These are phyloP conservation scores for Tulasnella sp. DNA, from an alignment of 768 basidiomycete species.

Conservation along the genomic window DNA sequence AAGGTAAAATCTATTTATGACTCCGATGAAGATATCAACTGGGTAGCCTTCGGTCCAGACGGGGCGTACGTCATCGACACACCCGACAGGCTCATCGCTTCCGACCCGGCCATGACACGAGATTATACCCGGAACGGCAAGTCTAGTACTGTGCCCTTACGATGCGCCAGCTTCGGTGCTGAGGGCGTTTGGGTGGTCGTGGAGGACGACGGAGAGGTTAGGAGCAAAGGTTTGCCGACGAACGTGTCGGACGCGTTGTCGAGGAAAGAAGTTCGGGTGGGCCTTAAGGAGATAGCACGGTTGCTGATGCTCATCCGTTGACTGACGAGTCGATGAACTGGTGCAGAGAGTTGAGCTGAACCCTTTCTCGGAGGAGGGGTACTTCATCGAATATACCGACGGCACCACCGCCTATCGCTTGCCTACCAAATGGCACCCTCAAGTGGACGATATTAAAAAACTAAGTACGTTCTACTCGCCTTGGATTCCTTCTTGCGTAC, in stretches of 20 bases:
- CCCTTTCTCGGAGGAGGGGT: background rate
- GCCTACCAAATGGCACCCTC: background rate
- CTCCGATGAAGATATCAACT: constrained; percentile 18
- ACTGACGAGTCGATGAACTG: background rate
- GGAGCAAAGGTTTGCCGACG: background rate
- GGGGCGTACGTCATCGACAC: constrained; percentile 18
- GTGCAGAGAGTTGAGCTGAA: constrained; percentile 13
- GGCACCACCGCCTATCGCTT: background rate
- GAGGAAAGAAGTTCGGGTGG: constrained; percentile 12
- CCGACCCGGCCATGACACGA: constrained; percentile 6
- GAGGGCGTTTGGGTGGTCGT: constrained; percentile 19
- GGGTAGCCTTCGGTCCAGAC: constrained; percentile 27
- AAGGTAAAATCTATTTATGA: background rate
- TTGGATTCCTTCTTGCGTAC: background rate
- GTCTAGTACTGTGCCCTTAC: background rate
- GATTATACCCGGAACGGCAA: background rate
- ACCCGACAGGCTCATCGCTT: background rate
- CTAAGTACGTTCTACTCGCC: background rate
- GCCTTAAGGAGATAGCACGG: background rate
- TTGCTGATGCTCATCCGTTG: background rate
- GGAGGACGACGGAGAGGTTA: background rate
- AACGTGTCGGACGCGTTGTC: background rate
- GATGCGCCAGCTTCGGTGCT: constrained; percentile 10
- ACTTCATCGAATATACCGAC: constrained; percentile 18
- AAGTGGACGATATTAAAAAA: background rate